These are phyloP conservation scores for Coemansia sp. DNA, from an alignment of 192 early-diverging fungal species.

Conservation along the genomic window DNA sequence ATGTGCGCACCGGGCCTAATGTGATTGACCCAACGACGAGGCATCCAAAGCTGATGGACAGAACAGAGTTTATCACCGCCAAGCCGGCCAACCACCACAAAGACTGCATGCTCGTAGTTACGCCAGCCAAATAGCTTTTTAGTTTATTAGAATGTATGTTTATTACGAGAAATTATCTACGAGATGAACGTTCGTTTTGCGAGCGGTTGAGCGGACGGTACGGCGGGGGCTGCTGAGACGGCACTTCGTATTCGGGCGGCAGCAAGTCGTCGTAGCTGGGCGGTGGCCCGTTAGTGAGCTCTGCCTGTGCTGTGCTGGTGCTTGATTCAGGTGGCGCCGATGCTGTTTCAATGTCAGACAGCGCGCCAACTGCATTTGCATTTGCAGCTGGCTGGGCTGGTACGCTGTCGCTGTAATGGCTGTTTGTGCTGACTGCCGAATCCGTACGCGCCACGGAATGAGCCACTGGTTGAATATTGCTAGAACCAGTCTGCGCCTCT, in stretches of 20 bases:
- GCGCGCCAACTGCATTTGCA: not conserved
- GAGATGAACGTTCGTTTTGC: not conserved
- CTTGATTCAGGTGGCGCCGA: not conserved
- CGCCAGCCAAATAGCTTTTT: not conserved
- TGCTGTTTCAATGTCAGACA: not conserved
- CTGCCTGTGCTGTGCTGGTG: not conserved
- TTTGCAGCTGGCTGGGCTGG: not conserved
- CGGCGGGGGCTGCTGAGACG: conserved; percentile 25
- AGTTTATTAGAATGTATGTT: too few species aligned
- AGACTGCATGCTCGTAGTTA: conserved; percentile 26
- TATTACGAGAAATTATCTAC: not conserved
- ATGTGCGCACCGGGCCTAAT: conserved; percentile 6
- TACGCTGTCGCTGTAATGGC: not conserved
- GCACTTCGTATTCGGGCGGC: conserved; percentile 35
- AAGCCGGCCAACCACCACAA: conserved; percentile 21
- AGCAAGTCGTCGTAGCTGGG: conserved; percentile 36
- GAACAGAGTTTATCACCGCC: conserved; percentile 13
- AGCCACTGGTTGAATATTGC: not conserved
- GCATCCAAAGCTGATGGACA: conserved; percentile 23
- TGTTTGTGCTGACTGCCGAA: not conserved
- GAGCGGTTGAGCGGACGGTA: conserved; percentile 18
- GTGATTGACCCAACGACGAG: conserved; percentile 13
- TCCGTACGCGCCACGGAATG: not conserved
- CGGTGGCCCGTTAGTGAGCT: not conserved
- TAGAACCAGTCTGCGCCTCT: not conserved